Base-by-base conservation (phyloP, 257 asterid genomes). In the Cinchona pubescens region DNA sequence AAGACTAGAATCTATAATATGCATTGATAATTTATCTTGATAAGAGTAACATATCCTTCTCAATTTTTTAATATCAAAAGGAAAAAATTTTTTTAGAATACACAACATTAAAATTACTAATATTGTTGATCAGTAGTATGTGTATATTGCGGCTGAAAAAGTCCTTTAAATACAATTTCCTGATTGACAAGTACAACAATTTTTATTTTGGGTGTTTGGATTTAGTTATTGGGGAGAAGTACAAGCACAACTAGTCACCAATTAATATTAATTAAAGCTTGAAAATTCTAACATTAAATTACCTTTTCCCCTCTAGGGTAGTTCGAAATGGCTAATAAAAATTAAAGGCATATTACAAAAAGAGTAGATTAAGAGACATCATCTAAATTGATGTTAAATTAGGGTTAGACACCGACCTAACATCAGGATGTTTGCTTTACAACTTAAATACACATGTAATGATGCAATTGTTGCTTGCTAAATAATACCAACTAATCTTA, bases 331-430 rank as follows among this genome's bases (percentile, higher is more conserved):
- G 55, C 16, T 19, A 16, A 42, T 23, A 34, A 55, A 53, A 56
- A 71, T 25, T 49, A 60, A 45, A 32, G 35, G 63, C 45, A 71
- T 42, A 68, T 29, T 48, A 5, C 67, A 62, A 77, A 75, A 72
- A 55, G 29, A 75, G 40, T 30, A 65, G 43, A 51, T 59, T 30
- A 77, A 19, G 30, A 73, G 71, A 49, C 67, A 62, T 65, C 60
- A 66, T 67, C 60, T 21, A 18, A 80, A 65, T 64, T 45, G 75
- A 79, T 73, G 43, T 75, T 51, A 37, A 35, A 72, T 72, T 7
- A 53, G 42, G 42, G 76, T 84, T 88, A 83, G 88, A 85, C 79
- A 79, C 89, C 91, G 87, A 53, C 88, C 87, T 66, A 80, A 75
- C 88, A 85, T 88, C 89, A 87, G 78, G 21, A 78, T 80, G 53